These are phyloP conservation scores for Pseudocercospora eumusae DNA, from an alignment of 2,329 filamentous ascomycete genomes.

Conservation along the genomic window DNA sequence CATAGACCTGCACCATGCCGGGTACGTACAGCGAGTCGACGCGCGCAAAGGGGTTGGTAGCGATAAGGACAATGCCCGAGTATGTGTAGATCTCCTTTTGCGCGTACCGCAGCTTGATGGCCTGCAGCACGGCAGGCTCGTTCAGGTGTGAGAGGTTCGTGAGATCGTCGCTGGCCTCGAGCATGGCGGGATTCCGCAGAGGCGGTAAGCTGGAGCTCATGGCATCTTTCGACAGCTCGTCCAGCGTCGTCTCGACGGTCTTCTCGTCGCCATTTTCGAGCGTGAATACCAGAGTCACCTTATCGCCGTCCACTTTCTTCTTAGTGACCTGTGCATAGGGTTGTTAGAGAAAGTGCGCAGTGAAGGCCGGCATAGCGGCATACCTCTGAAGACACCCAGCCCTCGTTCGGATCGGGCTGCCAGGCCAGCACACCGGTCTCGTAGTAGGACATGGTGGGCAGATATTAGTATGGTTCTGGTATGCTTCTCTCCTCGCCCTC, in stretches of 20 bases:
- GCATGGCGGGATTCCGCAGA: conserved; percentile 95
- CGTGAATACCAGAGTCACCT: conserved; percentile 82
- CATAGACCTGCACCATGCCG: conserved; percentile 99
- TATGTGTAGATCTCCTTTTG: conserved; percentile 99
- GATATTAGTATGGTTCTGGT: background rate
- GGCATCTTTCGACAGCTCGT: conserved; percentile 73
- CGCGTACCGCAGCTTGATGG: conserved; percentile 92
- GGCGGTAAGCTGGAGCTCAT: conserved; percentile 80
- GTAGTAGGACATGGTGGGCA: conserved; percentile 77
- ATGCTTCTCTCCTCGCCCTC: conserved; percentile 8
- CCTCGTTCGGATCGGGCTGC: conserved; percentile 94
- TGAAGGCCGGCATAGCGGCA: background rate
- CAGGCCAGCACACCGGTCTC: conserved; percentile 96
- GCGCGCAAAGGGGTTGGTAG: conserved; percentile 94
- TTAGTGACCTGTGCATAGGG: conserved; percentile 61
- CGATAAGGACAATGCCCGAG: conserved; percentile 96
- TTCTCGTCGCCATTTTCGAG: conserved; percentile 92
- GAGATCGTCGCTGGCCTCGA: conserved; percentile 96
- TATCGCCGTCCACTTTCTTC: conserved; percentile 80
- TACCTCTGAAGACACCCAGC: conserved; percentile 90
- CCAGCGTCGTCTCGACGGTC: conserved; percentile 72
- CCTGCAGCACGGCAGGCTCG: conserved; percentile 95
- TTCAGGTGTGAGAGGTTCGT: conserved; percentile 98
- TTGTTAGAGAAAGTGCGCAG: background rate
- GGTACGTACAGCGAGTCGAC: conserved; percentile 98